Evolutionary conservation across 345 rosid genomes (phyloP).

Genomic region (Lenwebbia sp.): DNA sequence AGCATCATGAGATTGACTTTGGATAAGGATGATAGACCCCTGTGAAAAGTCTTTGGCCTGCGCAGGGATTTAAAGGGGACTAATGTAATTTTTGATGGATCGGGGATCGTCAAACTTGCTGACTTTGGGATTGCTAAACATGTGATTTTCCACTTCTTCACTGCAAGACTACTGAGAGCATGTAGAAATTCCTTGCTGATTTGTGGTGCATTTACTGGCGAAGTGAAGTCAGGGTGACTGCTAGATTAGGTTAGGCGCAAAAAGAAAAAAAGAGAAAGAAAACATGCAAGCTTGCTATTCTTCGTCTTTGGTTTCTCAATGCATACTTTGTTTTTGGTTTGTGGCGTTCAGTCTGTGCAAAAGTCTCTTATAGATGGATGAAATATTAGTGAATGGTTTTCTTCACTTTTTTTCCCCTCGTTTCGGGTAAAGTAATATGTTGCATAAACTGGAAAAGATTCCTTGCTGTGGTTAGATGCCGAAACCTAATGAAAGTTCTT

Average conservation of each 20-base stretch:
- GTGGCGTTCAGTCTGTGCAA: too few relatives aligned
- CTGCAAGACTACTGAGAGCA: too few relatives aligned
- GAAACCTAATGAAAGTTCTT: too few relatives aligned
- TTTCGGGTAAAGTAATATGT: too few relatives aligned
- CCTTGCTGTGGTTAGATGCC: too few relatives aligned
- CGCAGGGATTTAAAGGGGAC: conserved; percentile 85
- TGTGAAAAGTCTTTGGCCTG: not conserved
- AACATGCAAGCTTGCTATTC: not conserved
- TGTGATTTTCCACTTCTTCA: conserved; percentile 36
- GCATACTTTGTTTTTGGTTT: not conserved
- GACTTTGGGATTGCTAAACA: conserved; percentile 94
- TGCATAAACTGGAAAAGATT: too few relatives aligned
- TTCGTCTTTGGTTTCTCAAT: not conserved
- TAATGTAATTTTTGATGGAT: conserved; percentile 81
- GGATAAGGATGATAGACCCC: not conserved
- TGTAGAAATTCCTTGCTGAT: not conserved
- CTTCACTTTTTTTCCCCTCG: too few relatives aligned
- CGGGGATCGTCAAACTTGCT: conserved; percentile 76
- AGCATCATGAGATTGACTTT: not conserved
- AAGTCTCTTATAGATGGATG: too few relatives aligned
- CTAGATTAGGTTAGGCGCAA: not conserved
- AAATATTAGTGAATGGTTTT: not conserved
- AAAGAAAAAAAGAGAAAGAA: not conserved
- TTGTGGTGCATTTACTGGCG: not conserved
- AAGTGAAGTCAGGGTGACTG: not conserved